Percentiles rank a stretch among this genome's conserved stretches.
These are phyloP conservation scores for Apiospora marii DNA, from an alignment of 2,329 filamentous ascomycete genomes.

Conservation along the genomic window DNA sequence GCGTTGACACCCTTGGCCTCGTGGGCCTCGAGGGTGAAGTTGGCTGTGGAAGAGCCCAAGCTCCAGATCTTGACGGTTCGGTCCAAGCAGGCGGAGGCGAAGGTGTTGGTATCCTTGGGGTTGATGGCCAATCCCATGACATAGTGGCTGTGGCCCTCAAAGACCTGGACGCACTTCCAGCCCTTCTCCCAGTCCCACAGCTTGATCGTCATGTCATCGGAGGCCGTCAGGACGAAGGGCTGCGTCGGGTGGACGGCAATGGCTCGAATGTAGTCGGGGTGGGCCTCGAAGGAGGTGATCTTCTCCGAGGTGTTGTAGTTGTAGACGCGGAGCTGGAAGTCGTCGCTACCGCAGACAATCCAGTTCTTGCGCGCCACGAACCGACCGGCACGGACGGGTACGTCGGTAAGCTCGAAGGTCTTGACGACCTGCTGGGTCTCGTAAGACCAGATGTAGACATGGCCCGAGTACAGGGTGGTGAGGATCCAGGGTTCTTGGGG, in stretches of 20 bases:
- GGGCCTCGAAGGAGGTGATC: slow-evolving; percentile 95
- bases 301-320: slow-evolving; percentile 99
- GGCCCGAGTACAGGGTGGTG: slow-evolving; percentile 97
- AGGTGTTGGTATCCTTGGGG: slow-evolving; percentile 92
- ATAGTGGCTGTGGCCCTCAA: slow-evolving; percentile 95
- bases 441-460: slow-evolving; percentile 99
- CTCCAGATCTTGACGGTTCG: slow-evolving; percentile 98
- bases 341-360: slow-evolving; percentile 95
- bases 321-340: slow-evolving; percentile 89
- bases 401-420: slow-evolving; percentile 98
- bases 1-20: slow-evolving; percentile 98
- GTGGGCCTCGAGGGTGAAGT: slow-evolving; percentile 96
- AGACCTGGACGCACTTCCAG: slow-evolving; percentile 97
- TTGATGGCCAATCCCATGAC: slow-evolving; percentile 98
- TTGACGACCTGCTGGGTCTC: slow-evolving; percentile 97
- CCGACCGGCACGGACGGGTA: slow-evolving; percentile 93
- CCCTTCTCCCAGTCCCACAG: slow-evolving; percentile 99
- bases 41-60: slow-evolving; percentile 89
- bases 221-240: slow-evolving; percentile 94
- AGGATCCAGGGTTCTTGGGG: slow-evolving; percentile 96
- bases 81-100: slow-evolving; percentile 94
- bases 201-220: slow-evolving; percentile 98
- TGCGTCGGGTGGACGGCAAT: slow-evolving; percentile 96
- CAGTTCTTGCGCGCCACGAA: slow-evolving; percentile 99
- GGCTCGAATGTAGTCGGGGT: slow-evolving; percentile 97